phyloP scores from a whole-genome alignment of 2,329 filamentous ascomycete genomes.

The Leptographium radiaticola region DNA sequence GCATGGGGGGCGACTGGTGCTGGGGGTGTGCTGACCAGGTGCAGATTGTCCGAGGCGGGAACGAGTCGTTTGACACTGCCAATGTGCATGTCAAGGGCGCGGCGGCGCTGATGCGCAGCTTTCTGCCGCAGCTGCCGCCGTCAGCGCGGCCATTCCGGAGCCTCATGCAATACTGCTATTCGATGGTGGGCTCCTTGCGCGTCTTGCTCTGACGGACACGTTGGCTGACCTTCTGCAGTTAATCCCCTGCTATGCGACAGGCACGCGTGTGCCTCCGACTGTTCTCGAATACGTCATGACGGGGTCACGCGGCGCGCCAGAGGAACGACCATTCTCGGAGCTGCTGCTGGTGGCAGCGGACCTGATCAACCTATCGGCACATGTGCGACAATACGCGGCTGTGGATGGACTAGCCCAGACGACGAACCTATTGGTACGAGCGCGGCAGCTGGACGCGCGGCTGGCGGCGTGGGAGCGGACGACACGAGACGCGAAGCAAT shows the following conservation, averaged over 20 bases:
- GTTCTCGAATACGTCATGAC: constrained; percentile 30
- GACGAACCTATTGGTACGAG: constrained; percentile 22
- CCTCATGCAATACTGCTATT: constrained; percentile 42
- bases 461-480: constrained; percentile 26
- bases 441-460: constrained; percentile 25
- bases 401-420: constrained; percentile 24
- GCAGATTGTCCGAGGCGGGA: constrained; percentile 32
- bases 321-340: constrained; percentile 25
- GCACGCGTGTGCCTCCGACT: constrained; percentile 24
- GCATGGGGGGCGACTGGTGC: background rate
- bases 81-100: constrained; percentile 47
- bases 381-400: constrained; percentile 20
- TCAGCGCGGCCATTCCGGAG: constrained; percentile 33
- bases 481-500: constrained; percentile 18
- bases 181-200: constrained; percentile 29
- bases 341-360: constrained; percentile 27
- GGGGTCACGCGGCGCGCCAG: constrained; percentile 20
- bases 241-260: constrained; percentile 28
- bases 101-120: constrained; percentile 39
- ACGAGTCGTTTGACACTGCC: constrained; percentile 34
- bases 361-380: constrained; percentile 26
- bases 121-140: constrained; percentile 24
- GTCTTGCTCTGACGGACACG: background rate
- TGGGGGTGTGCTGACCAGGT: background rate
- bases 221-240: constrained; percentile 18